Percentiles rank a stretch among this genome's conserved stretches.
These are phyloP conservation scores for Zygotorulaspora sp. DNA, from an alignment of 805 yeast species.

Conservation along the genomic window DNA sequence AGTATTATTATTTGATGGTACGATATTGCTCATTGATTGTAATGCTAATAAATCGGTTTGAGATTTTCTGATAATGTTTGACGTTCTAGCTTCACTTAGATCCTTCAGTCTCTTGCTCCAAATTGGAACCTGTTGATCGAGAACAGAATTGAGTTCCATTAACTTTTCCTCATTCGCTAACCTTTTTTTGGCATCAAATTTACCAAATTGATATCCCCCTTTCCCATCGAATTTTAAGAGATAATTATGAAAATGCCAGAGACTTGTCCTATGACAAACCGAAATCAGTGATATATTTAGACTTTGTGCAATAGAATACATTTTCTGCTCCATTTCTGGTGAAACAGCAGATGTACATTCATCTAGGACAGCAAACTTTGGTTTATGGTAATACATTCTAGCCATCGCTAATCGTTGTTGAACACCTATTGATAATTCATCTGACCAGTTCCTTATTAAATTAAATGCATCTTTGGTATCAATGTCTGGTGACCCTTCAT, in stretches of 20 bases:
- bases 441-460: slow-evolving; percentile 75
- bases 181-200: slow-evolving; percentile 68
- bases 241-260: slow-evolving; percentile 87
- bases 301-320: slow-evolving; percentile 77
- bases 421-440: slow-evolving; percentile 82
- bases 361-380: slow-evolving; percentile 90
- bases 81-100: slow-evolving; percentile 49
- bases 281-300: slow-evolving; percentile 79
- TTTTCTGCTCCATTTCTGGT: slow-evolving; percentile 82
- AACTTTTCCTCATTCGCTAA: slow-evolving; percentile 75
- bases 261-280: slow-evolving; percentile 86
- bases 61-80: slow-evolving; percentile 32
- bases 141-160: slow-evolving; percentile 57
- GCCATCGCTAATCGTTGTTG: slow-evolving; percentile 94
- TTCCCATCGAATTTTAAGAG: slow-evolving; percentile 83
- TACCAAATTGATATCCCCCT: slow-evolving; percentile 59
- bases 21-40: slow-evolving; percentile 1
- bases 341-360: slow-evolving; percentile 95
- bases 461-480: slow-evolving; percentile 55
- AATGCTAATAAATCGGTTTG: slow-evolving; percentile 25
- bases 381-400: slow-evolving; percentile 82
- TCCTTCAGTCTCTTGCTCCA: slow-evolving; percentile 63
- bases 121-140: slow-evolving; percentile 62
- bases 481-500: slow-evolving; percentile 24
- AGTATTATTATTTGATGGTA: background rate